Base-by-base conservation (phyloP, 768 basidiomycete genomes). In the Leucosporidium yakuticum region DNA sequence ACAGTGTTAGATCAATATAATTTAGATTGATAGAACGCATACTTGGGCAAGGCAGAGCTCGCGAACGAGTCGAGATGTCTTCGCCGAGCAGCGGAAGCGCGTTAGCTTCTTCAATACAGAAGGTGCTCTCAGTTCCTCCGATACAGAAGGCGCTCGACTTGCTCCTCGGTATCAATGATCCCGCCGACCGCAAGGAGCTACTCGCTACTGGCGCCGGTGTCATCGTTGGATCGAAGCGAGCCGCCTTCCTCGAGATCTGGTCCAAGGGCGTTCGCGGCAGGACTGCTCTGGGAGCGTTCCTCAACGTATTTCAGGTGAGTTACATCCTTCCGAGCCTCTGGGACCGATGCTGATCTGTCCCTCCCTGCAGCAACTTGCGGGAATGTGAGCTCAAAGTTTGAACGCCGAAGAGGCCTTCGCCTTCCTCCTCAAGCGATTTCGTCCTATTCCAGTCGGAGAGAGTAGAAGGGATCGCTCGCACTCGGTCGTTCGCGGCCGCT, bases 221-320 rank as follows among this genome's bases (percentile, higher is more conserved):
- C 29, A 32, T 51, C 34, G n/a, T 29, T 8, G n/a, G 50, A 51
- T 27, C 23, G 29, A 11, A 50, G 20, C 21, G 50, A 53, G 60
- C 17, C 32, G 19, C 63, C 48, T 23, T 60, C 71, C 79, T 51
- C 79, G 73, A 74, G 27, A 54, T 54, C 27, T 63, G 74, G 76
- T 50, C 74, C 77, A 59, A 73, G 50, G 67, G 75, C 0, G 67
- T 71, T 11, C 53, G 73, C 0, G 71, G 73, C 25, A 34, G 83
- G 55, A 82, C 80, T 23, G 55, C 79, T 17, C 77, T 83, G 4
- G 82, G 80, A 47, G 71, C 81, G 51, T 82, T 83, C 69, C 56
- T 70, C 29, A 69, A 77, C 58, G n/a, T 49, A 21, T 64, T 65
- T 21, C 63, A n/a, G n/a, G n/a, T n/a, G n/a, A n/a, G n/a, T n/a